phyloP scores from a whole-genome alignment of 345 rosid species.

The Murraya koenigii region DNA sequence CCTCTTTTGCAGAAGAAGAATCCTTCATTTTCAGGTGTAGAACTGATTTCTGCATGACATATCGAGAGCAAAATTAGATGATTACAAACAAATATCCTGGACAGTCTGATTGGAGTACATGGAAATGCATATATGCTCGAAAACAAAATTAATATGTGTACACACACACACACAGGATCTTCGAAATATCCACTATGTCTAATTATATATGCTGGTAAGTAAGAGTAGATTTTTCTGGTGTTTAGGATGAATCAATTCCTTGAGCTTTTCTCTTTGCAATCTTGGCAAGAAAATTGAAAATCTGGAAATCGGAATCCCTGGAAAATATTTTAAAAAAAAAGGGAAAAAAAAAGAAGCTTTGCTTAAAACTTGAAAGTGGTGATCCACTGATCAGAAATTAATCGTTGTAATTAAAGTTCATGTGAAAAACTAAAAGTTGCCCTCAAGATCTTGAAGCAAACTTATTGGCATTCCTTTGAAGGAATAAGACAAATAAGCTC shows the following conservation, averaged over 20 bases:
- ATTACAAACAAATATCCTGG: no score
- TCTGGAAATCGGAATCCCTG: no score
- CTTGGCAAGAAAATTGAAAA: neutral
- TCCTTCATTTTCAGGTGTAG: conserved; percentile 55
- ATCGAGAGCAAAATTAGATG: no score
- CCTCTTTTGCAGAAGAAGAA: conserved; percentile 91
- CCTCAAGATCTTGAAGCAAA: neutral
- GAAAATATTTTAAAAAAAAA: neutral
- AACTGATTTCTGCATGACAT: conserved; percentile 32
- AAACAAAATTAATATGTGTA: no score
- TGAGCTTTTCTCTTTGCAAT: neutral
- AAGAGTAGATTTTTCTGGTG: neutral
- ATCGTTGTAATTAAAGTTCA: neutral
- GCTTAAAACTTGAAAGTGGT: neutral
- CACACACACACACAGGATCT: no score
- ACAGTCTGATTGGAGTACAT: no score
- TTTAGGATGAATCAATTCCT: neutral
- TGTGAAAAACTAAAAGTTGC: neutral
- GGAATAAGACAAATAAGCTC: neutral
- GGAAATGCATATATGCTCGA: no score
- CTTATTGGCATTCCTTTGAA: neutral
- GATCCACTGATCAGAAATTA: neutral
- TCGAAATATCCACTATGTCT: neutral
- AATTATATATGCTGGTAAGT: neutral
- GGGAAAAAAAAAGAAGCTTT: neutral